Base-by-base conservation (phyloP, 352 stramenopile species). In the Globisporangium acanthophoron region DNA sequence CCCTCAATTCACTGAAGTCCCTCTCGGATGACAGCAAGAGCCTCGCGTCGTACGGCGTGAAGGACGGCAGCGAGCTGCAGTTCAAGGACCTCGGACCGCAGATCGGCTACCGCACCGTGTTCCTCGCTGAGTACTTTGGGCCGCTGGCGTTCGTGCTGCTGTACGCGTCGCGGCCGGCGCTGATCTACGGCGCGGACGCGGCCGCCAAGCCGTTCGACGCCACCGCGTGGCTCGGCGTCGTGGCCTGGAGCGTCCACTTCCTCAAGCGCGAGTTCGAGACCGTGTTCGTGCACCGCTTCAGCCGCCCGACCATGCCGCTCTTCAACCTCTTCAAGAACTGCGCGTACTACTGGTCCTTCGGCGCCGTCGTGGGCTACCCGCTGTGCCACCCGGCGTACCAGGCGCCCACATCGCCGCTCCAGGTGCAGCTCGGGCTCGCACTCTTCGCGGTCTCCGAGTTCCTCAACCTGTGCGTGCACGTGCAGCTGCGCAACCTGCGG, bases 281-380 rank as follows among this genome's bases (percentile, higher is more conserved):
- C 24, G 67, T 96, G 50, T 96, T 96, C 62, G 85, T 96, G 55
- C 87, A 97, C 67, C 84, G 80, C 64, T 97, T 97, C 67, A 89
- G 71, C 46, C 80, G 79, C 52, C 73, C 81, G 45, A 97, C 84
- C 40, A 96, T 97, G 88, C 87, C 88, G 16, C 66, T 97, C 44
- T 68, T 64, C 31, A 96, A 97, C 65, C 59, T 97, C 11, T 96
- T 96, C 65, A 96, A 96, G 70, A 97, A 97, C 75, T 95, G 85
- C 71, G 65, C 64, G 35, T 96, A 96, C 69, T 97, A 97, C 71
- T 96, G 86, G 83, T 70, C 58, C 27, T 96, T 93, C 58, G 86
- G 73, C n/a, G 70, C 75, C 29, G 78, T 90, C 20, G 80, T 96
- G 35, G 88, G 82, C 54, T 96, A 94, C 67, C 78, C 81, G 35